Base-by-base conservation (phyloP, 2,329 filamentous ascomycete genomes). In the Cladophialophora chaetospira region DNA sequence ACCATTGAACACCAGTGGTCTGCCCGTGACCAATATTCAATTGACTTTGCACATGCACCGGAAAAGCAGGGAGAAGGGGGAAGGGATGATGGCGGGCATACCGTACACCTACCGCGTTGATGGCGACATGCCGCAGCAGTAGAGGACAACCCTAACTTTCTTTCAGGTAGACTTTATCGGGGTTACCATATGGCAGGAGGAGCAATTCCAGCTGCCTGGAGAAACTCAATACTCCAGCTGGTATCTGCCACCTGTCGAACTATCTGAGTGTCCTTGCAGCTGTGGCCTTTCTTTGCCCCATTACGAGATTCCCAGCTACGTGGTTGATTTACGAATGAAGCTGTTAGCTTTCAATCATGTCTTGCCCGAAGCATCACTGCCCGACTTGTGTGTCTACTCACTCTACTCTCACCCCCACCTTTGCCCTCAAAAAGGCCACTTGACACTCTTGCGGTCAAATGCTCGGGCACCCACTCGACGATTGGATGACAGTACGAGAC, bases 401-500 rank as follows among this genome's bases (percentile, higher is more conserved):
- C 31, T 28, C 47, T 50, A 38, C 8, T 23, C 19, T 29, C 47
- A 15, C 23, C 31, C 23, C 33, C 36, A 43, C n/a, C 15, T 19
- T 42, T 51, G n/a, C 21, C 23, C 48, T 25, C 3, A 43, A 26
- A 38, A 35, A 15, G 46, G 46, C 29, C 46, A 49, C 46, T 49
- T 49, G 46, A 49, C 46, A 28, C 31, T n/a, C 46, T 28, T 49
- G 31, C 15, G 23, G 46, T n/a, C 46, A 49, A 49, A 35, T 31
- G 48, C 15, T 51, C 28, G 28, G 10, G 15, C 46, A 21, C 46
- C 15, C 29, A n/a, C 19, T 33, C 28, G 36, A 46, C 29, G 33
- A 53, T 58, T 53, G 49, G 55, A 17, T 35, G 44, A 49, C 33
- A 21, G 21, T 23, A 48, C 50, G 53, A 60, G 60, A 62, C 60